Evolutionary conservation across 2,329 filamentous ascomycete species (phyloP), one percentile per base, ranked within the genome.

Genomic region (Fusarium robinianum): DNA sequence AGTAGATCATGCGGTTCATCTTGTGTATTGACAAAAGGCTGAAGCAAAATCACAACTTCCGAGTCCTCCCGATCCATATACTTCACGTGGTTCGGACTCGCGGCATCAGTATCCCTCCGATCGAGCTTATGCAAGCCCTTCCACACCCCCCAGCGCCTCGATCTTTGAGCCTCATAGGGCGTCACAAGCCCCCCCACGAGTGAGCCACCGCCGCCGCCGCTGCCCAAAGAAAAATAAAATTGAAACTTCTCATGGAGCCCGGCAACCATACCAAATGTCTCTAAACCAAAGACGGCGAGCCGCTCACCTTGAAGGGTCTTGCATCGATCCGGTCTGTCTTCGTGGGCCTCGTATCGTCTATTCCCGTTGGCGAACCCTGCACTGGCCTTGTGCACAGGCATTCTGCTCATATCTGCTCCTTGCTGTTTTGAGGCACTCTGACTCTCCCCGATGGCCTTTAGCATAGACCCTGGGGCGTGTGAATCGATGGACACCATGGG

Each of bases 1-100:
- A n/a, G n/a, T n/a, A n/a, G n/a, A n/a, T n/a, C n/a, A n/a, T n/a
- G n/a, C n/a, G n/a, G n/a, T n/a, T n/a, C n/a, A 11, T 16, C 7
- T 10, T 17, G 18, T 30, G 27, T 17, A 18, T 34, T 8, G 16
- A 19, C 18, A n/a, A n/a, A n/a, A n/a, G n/a, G n/a, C n/a, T n/a
- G n/a, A n/a, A n/a, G n/a, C 26, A 35, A 24, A 39, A 12, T 32
- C 17, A 17, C 18, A 37, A 33, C 31, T 35, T 41, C 57, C 57
- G 57, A 57, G 22, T 60, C 46, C 46, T 59, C 35, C 57, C 55
- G 57, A 59, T 41, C 16, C 32, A 34, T 38, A 25, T 25, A 23
- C 45, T 45, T 60, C 54, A 60, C 54, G 49, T 60, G 54, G 51
- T n/a, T n/a, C n/a, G n/a, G n/a, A n/a, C n/a, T n/a, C n/a, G n/a